Evolutionary conservation across 495 filamentous ascomycete species (phyloP), one percentile per base, ranked within the genome.

Genomic region (Penicillium daleae): DNA sequence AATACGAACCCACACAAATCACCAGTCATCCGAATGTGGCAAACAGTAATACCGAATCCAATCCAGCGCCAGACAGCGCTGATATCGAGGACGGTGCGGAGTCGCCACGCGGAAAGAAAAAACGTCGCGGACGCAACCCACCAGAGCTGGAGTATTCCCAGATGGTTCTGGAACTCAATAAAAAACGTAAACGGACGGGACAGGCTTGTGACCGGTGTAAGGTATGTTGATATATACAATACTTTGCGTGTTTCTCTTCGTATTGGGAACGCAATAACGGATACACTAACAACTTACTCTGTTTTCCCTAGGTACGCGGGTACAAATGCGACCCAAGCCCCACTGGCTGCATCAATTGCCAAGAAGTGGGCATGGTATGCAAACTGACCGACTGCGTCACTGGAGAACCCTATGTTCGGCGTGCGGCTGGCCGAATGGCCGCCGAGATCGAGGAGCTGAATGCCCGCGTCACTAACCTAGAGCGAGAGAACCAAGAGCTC

Each of bases 191-290:
- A 19, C 83, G 92, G n/a, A 95, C 90, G 0, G 90, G 91, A 3
- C 92, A 95, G 72, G 92, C 93, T 5, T 97, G 93, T 81, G 93
- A 97, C 70, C 84, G 93, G 55, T 97, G 93, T 82, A 93, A 92
- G 83, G 92, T 93, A 77, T 61, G 83, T 74, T 26, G 29, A 55
- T 49, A n/a, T 33, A 7, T 33, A 31, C 29, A 22, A 35, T 26
- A n/a, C 10, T 48, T 10, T 15, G 2, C 40, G 46, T 22, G 29
- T 13, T 46, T 17, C 19, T 3, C 9, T 12, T 26, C 21, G 1
- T 48, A 24, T n/a, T 22, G 21, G 21, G 13, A 48, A 13, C 44
- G n/a, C 4, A 10, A 13, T 8, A 6, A 6, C 26, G 21, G 19
- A 54, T 57, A 3, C 4, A 22, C 7, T n/a, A 54, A 22, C 9